Evolutionary conservation across 805 yeast species (phyloP), one percentile per base, ranked within the genome.

Genomic region (Saccharomycopsis selenospora): DNA sequence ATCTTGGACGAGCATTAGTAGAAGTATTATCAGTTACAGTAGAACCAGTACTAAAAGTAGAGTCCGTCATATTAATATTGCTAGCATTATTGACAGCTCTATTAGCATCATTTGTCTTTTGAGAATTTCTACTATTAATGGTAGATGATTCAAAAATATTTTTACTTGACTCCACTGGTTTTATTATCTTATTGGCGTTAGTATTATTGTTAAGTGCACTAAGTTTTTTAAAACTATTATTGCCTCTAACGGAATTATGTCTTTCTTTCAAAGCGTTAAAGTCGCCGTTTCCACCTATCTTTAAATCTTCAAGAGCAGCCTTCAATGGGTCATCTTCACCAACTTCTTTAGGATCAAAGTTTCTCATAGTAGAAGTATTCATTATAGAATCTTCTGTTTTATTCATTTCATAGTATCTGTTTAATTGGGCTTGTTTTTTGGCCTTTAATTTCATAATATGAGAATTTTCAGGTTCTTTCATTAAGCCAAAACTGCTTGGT

Each of bases 281-380:
- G 53, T 66, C 67, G 22, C 71, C 77, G 59, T 72, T 63, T 24
- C 76, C 65, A 46, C 71, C 71, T 14, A 64, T 55, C 36, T 65
- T 64, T 44, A 69, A 56, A 44, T 70, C 71, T 49, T 73, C 76
- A 46, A 78, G 60, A 1, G 80, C 80, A 2, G 78, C 76, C 28
- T 77, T 71, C 40, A 79, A 60, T 6, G 82, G 82, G 55, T 78
- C 80, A n/a, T 51, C 51, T 7, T 50, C 54, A 6, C 53, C 56
- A 3, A 47, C 43, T 36, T 52, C 58, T 43, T 29, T 56, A 40
- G 49, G 55, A 41, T 43, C 49, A 44, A 43, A 46, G 43, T 20
- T 52, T n/a, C 50, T 47, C 56, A 48, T 46, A 20, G 51, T 49
- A 22, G 47, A 49, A 18, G 48, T 40, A 43, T 49, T 54, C 44